Conservation (phyloP, 163 green algal genomes). For the Coccomyxa subellipsoidea region DNA sequence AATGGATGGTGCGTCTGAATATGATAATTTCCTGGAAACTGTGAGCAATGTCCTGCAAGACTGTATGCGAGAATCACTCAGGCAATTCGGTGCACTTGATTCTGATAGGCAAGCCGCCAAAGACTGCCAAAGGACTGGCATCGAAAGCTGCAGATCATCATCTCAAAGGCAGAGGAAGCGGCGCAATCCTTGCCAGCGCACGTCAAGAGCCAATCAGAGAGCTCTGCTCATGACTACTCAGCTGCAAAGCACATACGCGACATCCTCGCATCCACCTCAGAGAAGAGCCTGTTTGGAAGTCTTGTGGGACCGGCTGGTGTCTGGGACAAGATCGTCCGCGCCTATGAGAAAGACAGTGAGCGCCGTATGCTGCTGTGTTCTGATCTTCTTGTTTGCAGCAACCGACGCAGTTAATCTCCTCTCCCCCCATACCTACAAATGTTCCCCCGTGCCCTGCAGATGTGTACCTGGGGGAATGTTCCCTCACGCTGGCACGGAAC, state of each 20-base stretch:
- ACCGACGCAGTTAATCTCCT: too few relatives aligned
- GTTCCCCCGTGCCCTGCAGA: neutral
- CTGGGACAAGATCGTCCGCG: slow-evolving; percentile 72
- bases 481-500: slow-evolving; percentile 35
- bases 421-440: too few relatives aligned
- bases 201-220: neutral
- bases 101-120: slow-evolving; percentile 42
- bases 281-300: slow-evolving; percentile 60
- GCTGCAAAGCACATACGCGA: slow-evolving; percentile 46
- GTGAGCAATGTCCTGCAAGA: neutral
- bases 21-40: neutral
- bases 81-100: neutral
- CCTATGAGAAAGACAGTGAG: slow-evolving; percentile 45
- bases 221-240: slow-evolving; percentile 41
- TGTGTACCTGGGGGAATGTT: neutral
- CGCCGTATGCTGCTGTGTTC: neutral
- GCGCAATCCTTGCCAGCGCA: neutral
- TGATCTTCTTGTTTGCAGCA: neutral
- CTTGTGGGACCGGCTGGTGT: slow-evolving; percentile 46
- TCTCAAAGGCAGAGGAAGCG: slow-evolving; percentile 43
- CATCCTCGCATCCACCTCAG: slow-evolving; percentile 39
- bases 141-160: slow-evolving; percentile 57
- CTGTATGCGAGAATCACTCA: neutral
- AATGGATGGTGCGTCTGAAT: slow-evolving; percentile 50
- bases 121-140: slow-evolving; percentile 66